These are phyloP conservation scores for Yarrowia keelungensis DNA, from an alignment of 805 yeast genomes.

Conservation along the genomic window DNA sequence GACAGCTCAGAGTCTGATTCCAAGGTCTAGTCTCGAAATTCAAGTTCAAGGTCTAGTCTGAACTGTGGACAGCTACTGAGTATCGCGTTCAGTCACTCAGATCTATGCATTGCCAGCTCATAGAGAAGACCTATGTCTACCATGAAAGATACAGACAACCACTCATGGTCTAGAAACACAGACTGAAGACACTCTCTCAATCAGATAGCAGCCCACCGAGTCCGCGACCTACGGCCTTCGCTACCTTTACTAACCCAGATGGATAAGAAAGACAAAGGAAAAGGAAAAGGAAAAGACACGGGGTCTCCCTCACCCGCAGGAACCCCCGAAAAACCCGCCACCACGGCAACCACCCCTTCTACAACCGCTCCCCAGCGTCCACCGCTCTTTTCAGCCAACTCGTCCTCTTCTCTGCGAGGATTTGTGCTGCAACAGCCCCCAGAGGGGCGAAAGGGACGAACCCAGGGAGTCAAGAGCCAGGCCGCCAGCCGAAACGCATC, in stretches of 20 bases:
- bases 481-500: slow-evolving; percentile 14
- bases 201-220: too few species aligned
- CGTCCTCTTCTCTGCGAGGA: slow-evolving; percentile 26
- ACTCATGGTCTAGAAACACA: too few species aligned
- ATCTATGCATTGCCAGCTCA: too few species aligned
- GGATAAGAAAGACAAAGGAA: slow-evolving; percentile 20
- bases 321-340: slow-evolving; percentile 14
- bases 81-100: too few species aligned
- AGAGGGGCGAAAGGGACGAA: slow-evolving; percentile 26
- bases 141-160: too few species aligned
- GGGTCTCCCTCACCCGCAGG: slow-evolving; percentile 21
- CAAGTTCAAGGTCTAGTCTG: too few species aligned
- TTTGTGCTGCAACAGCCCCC: slow-evolving; percentile 26
- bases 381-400: slow-evolving; percentile 15
- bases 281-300: slow-evolving; percentile 23
- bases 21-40: too few species aligned
- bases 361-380: slow-evolving; percentile 7
- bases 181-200: too few species aligned
- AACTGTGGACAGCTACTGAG: too few species aligned
- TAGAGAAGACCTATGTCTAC: too few species aligned
- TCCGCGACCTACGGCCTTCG: not conserved
- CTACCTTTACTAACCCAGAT: slow-evolving; percentile 1
- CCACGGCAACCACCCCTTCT: not conserved
- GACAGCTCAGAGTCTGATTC: too few species aligned
- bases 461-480: slow-evolving; percentile 15